These are phyloP conservation scores for Diaporthe citri DNA, from an alignment of 2,329 filamentous ascomycete species.

Conservation along the genomic window DNA sequence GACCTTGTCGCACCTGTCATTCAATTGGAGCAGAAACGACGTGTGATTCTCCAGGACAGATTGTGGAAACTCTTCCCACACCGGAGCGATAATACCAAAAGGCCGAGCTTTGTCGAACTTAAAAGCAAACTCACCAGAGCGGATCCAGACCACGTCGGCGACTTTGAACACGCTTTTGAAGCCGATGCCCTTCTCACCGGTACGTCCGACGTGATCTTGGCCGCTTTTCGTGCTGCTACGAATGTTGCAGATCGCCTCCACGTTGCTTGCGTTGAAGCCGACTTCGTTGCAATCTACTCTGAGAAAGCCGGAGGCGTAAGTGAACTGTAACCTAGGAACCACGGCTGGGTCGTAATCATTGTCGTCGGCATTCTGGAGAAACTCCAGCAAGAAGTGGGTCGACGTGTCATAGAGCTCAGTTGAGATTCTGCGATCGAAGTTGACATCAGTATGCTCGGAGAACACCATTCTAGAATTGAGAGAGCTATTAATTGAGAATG, in stretches of 20 bases:
- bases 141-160: slow-evolving; percentile 47
- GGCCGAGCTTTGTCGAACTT: not conserved
- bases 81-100: not conserved
- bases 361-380: slow-evolving; percentile 56
- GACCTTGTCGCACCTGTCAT: not conserved
- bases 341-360: slow-evolving; percentile 45
- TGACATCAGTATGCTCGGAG: not conserved
- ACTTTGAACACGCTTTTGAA: slow-evolving; percentile 55
- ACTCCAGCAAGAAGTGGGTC: slow-evolving; percentile 52
- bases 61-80: slow-evolving; percentile 7
- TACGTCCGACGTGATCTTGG: slow-evolving; percentile 43
- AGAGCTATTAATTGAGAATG: no score
- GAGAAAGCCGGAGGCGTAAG: not conserved
- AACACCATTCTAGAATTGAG: not conserved
- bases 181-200: slow-evolving; percentile 54
- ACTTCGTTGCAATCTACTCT: slow-evolving; percentile 50
- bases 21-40: not conserved
- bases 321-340: not conserved
- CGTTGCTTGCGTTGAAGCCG: slow-evolving; percentile 48
- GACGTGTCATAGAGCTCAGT: slow-evolving; percentile 47
- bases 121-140: not conserved
- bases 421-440: not conserved
- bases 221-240: slow-evolving; percentile 48
- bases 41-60: not conserved
- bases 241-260: slow-evolving; percentile 51